Evolutionary conservation across 495 filamentous ascomycete genomes (phyloP).

Genomic region (Hypoxylon lenormandii): DNA sequence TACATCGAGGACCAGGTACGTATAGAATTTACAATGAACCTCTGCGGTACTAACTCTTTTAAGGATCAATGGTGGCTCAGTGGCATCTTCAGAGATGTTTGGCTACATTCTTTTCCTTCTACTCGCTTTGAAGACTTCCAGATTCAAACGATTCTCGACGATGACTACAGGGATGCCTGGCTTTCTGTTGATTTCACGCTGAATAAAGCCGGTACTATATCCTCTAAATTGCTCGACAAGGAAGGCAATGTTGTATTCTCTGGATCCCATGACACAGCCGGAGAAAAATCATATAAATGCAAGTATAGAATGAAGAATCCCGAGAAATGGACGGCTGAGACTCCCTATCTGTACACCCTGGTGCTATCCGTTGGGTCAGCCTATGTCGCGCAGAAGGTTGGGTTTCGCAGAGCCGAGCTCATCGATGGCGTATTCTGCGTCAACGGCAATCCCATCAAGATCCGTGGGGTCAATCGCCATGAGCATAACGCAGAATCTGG

Average conservation of each 20-base stretch:
- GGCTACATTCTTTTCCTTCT: constrained; percentile 70
- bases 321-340: constrained; percentile 77
- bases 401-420: constrained; percentile 70
- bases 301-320: constrained; percentile 57
- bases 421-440: constrained; percentile 69
- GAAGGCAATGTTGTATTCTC: constrained; percentile 44
- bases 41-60: constrained; percentile 6
- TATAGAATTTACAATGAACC: background rate
- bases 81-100: constrained; percentile 79
- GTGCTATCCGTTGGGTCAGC: constrained; percentile 54
- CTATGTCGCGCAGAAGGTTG: constrained; percentile 66
- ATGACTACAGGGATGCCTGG: constrained; percentile 66
- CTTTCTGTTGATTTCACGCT: constrained; percentile 63
- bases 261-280: constrained; percentile 17
- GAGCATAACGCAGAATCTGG: constrained; percentile 73
- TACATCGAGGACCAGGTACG: constrained; percentile 75
- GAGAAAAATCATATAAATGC: constrained; percentile 37
- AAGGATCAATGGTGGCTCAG: constrained; percentile 68
- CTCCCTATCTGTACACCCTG: constrained; percentile 70
- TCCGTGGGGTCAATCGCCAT: constrained; percentile 76
- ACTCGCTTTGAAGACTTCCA: constrained; percentile 70
- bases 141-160: constrained; percentile 67
- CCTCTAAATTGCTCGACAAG: constrained; percentile 53
- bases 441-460: constrained; percentile 69
- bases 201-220: constrained; percentile 47